These are phyloP conservation scores for Zalerion maritima DNA, from an alignment of 495 filamentous ascomycete species.

Conservation along the genomic window DNA sequence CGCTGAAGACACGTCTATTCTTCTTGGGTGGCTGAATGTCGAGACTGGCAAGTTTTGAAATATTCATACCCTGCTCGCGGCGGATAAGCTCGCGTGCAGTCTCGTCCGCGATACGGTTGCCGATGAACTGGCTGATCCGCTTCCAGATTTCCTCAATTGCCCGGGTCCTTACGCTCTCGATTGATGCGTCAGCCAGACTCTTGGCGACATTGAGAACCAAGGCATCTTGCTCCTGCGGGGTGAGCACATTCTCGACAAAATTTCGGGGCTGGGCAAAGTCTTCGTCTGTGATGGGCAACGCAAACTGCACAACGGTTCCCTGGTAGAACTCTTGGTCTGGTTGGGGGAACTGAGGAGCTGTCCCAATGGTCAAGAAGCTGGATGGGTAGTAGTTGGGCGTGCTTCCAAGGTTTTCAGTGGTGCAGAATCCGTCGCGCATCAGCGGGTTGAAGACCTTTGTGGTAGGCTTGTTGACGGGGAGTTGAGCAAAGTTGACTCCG, in stretches of 20 bases:
- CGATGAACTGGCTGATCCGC: no score
- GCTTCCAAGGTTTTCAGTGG: conserved; percentile 38
- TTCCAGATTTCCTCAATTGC: no score
- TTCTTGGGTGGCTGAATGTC: no score
- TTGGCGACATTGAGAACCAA: conserved; percentile 38
- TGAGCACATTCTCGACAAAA: conserved; percentile 40
- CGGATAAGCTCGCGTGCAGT: no score
- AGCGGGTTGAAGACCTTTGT: conserved; percentile 38
- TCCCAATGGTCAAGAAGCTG: conserved; percentile 26
- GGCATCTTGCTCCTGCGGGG: conserved; percentile 35
- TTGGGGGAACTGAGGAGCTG: conserved; percentile 6
- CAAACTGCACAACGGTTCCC: conserved; percentile 4
- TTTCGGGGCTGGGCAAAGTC: conserved; percentile 38
- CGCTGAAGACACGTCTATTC: no score
- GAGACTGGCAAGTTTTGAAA: no score
- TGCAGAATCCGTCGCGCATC: conserved; percentile 47
- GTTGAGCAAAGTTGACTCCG: conserved; percentile 52
- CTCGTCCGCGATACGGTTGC: no score
- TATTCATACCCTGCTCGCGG: no score
- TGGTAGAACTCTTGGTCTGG: conserved; percentile 8
- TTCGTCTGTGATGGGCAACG: conserved; percentile 24
- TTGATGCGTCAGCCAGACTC: no score
- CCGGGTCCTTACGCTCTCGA: no score
- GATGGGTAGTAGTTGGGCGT: conserved; percentile 39
- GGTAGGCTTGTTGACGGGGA: conserved; percentile 51